phyloP scores from a whole-genome alignment of 768 basidiomycete genomes.

The Mycena galericulata region DNA sequence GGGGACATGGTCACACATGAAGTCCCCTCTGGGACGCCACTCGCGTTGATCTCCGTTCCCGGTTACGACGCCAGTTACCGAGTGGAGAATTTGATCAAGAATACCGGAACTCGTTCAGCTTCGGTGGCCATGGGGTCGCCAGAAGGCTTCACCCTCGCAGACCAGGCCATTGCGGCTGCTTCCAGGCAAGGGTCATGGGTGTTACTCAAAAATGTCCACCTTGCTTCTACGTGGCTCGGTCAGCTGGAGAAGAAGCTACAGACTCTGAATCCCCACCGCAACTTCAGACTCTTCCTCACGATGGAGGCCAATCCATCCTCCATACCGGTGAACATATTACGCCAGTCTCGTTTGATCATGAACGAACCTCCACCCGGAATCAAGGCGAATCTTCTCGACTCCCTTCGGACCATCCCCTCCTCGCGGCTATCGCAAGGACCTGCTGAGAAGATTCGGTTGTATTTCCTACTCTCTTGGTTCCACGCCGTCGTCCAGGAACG shows the following conservation, averaged over 20 bases:
- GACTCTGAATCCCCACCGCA: constrained; percentile 87
- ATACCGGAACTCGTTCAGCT: constrained; percentile 79
- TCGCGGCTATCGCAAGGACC: constrained; percentile 86
- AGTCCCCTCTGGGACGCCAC: constrained; percentile 81
- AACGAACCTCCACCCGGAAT: constrained; percentile 98
- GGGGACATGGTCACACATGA: constrained; percentile 83
- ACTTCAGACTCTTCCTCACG: constrained; percentile 97
- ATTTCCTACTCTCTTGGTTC: constrained; percentile 99
- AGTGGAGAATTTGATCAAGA: constrained; percentile 88
- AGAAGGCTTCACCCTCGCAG: constrained; percentile 96
- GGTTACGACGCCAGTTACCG: constrained; percentile 99
- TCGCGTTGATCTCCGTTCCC: constrained; percentile 92
- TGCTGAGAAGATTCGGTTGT: constrained; percentile 90
- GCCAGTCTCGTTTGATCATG: constrained; percentile 97
- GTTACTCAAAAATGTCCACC: constrained; percentile 95
- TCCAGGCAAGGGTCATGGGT: constrained; percentile 97
- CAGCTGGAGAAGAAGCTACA: constrained; percentile 97
- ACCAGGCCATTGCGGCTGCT: constrained; percentile 94
- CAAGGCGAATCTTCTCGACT: constrained; percentile 95
- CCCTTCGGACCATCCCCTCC: constrained; percentile 78
- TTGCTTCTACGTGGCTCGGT: constrained; percentile 95
- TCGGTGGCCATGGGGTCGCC: constrained; percentile 99
- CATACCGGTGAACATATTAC: constrained; percentile 96
- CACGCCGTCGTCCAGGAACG: constrained; percentile 98
- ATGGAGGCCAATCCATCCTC: constrained; percentile 96